Evolutionary conservation across 495 filamentous ascomycete species (phyloP).

Genomic region (Xylaria grammica): DNA sequence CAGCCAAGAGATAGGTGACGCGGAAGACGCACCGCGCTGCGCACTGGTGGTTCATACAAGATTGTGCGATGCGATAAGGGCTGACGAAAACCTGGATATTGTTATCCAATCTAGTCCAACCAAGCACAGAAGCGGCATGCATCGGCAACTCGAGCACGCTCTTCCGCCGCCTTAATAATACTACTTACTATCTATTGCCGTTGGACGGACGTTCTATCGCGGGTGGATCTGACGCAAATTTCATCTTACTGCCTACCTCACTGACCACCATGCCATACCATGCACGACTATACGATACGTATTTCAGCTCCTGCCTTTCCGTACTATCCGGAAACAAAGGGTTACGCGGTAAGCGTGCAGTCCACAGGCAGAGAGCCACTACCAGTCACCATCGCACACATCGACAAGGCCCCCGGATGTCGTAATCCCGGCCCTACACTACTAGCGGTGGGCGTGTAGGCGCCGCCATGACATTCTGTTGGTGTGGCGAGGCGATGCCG

Average conservation of each 20-base stretch:
- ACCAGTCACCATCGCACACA: constrained; percentile 25
- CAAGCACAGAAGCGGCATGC: constrained; percentile 3
- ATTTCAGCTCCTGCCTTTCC: constrained; percentile 7
- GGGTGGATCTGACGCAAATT: background rate
- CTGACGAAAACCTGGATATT: background rate
- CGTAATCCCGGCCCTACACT: constrained; percentile 10
- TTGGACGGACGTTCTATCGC: background rate
- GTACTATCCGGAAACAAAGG: constrained; percentile 18
- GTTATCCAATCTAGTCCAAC: background rate
- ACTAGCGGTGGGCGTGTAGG: constrained; percentile 16
- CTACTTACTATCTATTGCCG: background rate
- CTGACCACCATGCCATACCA: too few species aligned
- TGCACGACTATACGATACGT: background rate
- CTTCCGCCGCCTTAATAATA: background rate
- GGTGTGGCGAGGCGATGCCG: constrained; percentile 18
- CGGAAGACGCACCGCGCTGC: too few species aligned
- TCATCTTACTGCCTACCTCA: constrained; percentile 12
- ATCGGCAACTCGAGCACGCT: background rate
- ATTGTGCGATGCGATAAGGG: constrained; percentile 3
- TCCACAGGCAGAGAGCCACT: constrained; percentile 6
- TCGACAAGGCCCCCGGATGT: constrained; percentile 15
- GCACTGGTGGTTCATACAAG: background rate
- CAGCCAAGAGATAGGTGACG: too few species aligned
- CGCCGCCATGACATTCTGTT: background rate
- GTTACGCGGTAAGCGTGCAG: constrained; percentile 7